A percentile compares a stretch with the other conserved stretches of the same genome.
These are phyloP conservation scores for Boletellus dicymbophilus DNA, from an alignment of 1,284 basidiomycete genomes.

Conservation along the genomic window DNA sequence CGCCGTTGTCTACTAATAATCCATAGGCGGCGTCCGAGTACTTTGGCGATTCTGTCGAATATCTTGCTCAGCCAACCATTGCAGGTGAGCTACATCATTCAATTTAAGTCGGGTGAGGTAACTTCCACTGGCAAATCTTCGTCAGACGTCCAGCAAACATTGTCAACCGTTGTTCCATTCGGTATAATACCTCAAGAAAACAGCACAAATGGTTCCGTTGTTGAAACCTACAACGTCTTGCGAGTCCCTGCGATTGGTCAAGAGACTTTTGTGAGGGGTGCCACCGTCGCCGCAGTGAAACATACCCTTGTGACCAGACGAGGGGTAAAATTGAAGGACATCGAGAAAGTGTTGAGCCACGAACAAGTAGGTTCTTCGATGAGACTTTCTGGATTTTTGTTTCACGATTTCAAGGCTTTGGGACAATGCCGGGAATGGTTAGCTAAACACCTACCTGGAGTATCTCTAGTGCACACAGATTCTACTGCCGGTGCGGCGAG, in stretches of 20 bases:
- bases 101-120: no score
- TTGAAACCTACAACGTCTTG: conserved; percentile 71
- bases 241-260: conserved; percentile 43
- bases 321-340: conserved; percentile 53
- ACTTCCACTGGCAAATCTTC: no score
- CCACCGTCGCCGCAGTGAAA: conserved; percentile 57
- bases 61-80: conserved; percentile 56
- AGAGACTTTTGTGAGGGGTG: conserved; percentile 55
- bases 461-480: conserved; percentile 50
- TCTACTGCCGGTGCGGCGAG: conserved; percentile 74
- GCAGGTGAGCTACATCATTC: conserved; percentile 40
- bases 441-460: conserved; percentile 50
- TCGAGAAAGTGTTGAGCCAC: conserved; percentile 66
- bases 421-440: conserved; percentile 75
- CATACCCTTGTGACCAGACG: conserved; percentile 65
- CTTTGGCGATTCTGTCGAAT: conserved; percentile 55
- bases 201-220: conserved; percentile 69
- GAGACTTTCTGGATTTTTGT: not conserved
- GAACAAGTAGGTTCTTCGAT: conserved; percentile 57
- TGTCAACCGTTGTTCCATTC: conserved; percentile 43
- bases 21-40: conserved; percentile 58
- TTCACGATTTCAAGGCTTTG: conserved; percentile 52
- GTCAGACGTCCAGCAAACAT: conserved; percentile 56
- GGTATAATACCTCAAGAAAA: conserved; percentile 79
- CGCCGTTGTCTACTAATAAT: conserved; percentile 3